A percentile compares a stretch with the other conserved stretches of the same genome.
Conservation (phyloP, 176 grass and related monocot genomes). For the Musa schizocarpa region DNA sequence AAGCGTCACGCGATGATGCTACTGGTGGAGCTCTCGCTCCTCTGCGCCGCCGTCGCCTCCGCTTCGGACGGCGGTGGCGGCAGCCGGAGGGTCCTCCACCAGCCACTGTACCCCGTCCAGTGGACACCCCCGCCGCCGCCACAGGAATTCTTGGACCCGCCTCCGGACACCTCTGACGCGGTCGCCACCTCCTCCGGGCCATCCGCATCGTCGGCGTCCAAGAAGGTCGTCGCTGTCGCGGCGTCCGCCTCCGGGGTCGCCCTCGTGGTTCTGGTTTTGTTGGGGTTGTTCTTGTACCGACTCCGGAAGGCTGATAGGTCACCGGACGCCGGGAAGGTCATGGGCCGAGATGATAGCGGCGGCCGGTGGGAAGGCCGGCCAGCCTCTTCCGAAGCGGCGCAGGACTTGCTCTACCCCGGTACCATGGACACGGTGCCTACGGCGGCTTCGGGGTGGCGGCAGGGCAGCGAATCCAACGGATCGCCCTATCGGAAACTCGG, state of each 20-base stretch:
- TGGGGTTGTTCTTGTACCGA: slow-evolving; percentile 18
- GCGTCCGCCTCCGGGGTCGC: slow-evolving; percentile 40
- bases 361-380: slow-evolving; percentile 10
- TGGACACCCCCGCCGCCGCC: slow-evolving; percentile 71
- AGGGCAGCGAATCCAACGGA: slow-evolving; percentile 35
- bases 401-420: slow-evolving; percentile 66
- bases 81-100: slow-evolving; percentile 47
- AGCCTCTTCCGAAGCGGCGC: slow-evolving; percentile 9
- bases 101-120: slow-evolving; percentile 80
- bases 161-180: slow-evolving; percentile 4
- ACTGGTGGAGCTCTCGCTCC: neutral
- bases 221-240: slow-evolving; percentile 26
- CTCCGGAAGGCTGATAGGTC: slow-evolving; percentile 9
- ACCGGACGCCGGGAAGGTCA: slow-evolving; percentile 47
- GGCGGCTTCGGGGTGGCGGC: slow-evolving; percentile 23
- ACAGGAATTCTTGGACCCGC: slow-evolving; percentile 20
- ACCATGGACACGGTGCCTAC: slow-evolving; percentile 38
- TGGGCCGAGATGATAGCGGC: slow-evolving; percentile 32
- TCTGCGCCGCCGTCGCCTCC: neutral
- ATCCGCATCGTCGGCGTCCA: neutral
- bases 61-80: neutral
- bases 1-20: neutral
- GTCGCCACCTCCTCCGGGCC: slow-evolving; percentile 20
- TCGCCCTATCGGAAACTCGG: slow-evolving; percentile 79
- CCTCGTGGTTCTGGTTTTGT: slow-evolving; percentile 27